A percentile compares a stretch with the other conserved stretches of the same genome.
phyloP scores from a whole-genome alignment of 1,139 yeast species.

The Debaryomyces psychrophilus region DNA sequence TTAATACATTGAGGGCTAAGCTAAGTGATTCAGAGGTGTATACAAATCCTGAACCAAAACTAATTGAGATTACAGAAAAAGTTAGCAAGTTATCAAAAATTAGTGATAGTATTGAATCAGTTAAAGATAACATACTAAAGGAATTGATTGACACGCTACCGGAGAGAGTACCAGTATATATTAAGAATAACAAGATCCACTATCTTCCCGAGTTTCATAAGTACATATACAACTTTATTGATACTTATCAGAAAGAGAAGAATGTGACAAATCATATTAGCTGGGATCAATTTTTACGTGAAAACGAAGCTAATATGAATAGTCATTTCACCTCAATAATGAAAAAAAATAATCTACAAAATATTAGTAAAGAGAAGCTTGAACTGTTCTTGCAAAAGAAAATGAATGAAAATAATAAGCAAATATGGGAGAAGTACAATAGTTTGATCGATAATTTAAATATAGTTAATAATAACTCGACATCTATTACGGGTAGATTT shows the following conservation, averaged over 20 bases:
- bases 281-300: conserved; percentile 29
- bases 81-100: conserved; percentile 22
- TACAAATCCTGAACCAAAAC: conserved; percentile 16
- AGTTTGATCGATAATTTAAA: conserved; percentile 31
- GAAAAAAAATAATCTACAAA: conserved; percentile 14
- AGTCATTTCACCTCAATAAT: conserved; percentile 19
- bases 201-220: conserved; percentile 45
- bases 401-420: conserved; percentile 28
- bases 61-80: conserved; percentile 24
- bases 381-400: conserved; percentile 26
- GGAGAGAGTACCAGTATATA: conserved; percentile 35
- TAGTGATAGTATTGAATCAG: conserved; percentile 22
- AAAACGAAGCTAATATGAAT: conserved; percentile 25
- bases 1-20: conserved; percentile 14
- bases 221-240: conserved; percentile 39
- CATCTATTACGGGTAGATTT: conserved; percentile 8
- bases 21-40: conserved; percentile 1
- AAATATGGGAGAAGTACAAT: conserved; percentile 30
- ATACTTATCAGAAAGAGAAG: conserved; percentile 26
- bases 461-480: conserved; percentile 10
- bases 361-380: conserved; percentile 25
- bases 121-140: conserved; percentile 26
- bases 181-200: conserved; percentile 39
- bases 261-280: conserved; percentile 8
- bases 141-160: conserved; percentile 32